phyloP scores from a whole-genome alignment of 805 yeast genomes.

The Tetrapisispora iriomotensis region DNA sequence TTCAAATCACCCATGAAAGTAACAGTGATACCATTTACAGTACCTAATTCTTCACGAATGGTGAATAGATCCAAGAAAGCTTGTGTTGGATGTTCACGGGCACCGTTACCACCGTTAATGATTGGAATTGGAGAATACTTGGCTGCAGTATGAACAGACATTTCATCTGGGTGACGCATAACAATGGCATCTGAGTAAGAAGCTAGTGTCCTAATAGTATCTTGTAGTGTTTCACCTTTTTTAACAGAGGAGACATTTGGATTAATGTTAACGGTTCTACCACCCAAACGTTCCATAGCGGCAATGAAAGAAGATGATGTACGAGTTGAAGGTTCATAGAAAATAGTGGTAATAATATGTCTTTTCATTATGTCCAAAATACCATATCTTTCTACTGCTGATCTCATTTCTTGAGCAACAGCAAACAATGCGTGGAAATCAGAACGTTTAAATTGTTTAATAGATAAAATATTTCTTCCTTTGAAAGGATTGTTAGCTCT shows the following conservation, averaged over 20 bases:
- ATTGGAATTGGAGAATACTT: constrained; percentile 95
- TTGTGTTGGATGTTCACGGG: constrained; percentile 98
- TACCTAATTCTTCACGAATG: constrained; percentile 96
- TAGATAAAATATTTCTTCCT: constrained; percentile 80
- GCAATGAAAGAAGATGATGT: constrained; percentile 96
- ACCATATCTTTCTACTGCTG: constrained; percentile 94
- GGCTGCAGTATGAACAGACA: constrained; percentile 88
- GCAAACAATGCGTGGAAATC: constrained; percentile 89
- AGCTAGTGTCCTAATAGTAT: constrained; percentile 88
- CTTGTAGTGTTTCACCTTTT: constrained; percentile 97
- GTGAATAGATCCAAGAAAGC: constrained; percentile 96
- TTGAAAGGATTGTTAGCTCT: constrained; percentile 83
- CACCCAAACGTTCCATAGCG: constrained; percentile 99
- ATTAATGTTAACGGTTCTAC: constrained; percentile 83
- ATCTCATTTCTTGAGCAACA: constrained; percentile 95
- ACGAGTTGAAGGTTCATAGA: constrained; percentile 97
- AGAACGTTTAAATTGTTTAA: constrained; percentile 74
- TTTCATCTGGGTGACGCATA: constrained; percentile 90
- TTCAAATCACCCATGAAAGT: constrained; percentile 99
- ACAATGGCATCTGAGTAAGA: constrained; percentile 96
- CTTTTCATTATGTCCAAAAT: constrained; percentile 85
- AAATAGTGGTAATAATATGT: constrained; percentile 84
- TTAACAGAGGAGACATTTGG: constrained; percentile 87
- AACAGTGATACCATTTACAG: constrained; percentile 94
- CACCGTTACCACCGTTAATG: constrained; percentile 95